These are phyloP conservation scores for Aristolochia fimbriata DNA, from an alignment of 164 flowering plant species.

Conservation along the genomic window DNA sequence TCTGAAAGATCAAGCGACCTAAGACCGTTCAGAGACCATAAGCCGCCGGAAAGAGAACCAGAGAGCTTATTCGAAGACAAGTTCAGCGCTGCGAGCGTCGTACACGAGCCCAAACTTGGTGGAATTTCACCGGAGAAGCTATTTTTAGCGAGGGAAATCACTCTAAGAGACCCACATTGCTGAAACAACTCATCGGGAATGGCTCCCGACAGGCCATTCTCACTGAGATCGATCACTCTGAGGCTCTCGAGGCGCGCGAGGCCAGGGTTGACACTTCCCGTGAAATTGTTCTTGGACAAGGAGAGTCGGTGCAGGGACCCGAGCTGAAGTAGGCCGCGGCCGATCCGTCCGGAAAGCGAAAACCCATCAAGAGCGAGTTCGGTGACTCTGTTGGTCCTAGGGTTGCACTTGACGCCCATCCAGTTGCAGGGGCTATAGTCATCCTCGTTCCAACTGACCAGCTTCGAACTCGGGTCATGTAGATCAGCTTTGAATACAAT, in stretches of 20 bases:
- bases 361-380: constrained; percentile 73
- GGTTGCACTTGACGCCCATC: constrained; percentile 67
- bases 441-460: constrained; percentile 76
- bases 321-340: constrained; percentile 60
- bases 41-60: constrained; percentile 45
- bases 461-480: constrained; percentile 50
- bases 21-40: constrained; percentile 64
- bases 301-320: constrained; percentile 55
- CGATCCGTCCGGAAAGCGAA: constrained; percentile 60
- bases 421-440: constrained; percentile 70
- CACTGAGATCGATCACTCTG: constrained; percentile 52
- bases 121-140: constrained; percentile 60
- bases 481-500: constrained; percentile 83
- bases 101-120: constrained; percentile 46
- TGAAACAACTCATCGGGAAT: constrained; percentile 63
- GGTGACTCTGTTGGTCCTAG: constrained; percentile 59
- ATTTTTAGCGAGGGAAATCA: constrained; percentile 62
- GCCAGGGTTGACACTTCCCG: constrained; percentile 51
- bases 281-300: constrained; percentile 58
- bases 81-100: constrained; percentile 46
- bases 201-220: constrained; percentile 57
- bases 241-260: constrained; percentile 40
- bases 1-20: constrained; percentile 64
- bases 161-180: constrained; percentile 61
- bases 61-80: constrained; percentile 66